These are phyloP conservation scores for Ziziphus jujuba DNA, from an alignment of 306 rosid genomes.

Conservation along the genomic window DNA sequence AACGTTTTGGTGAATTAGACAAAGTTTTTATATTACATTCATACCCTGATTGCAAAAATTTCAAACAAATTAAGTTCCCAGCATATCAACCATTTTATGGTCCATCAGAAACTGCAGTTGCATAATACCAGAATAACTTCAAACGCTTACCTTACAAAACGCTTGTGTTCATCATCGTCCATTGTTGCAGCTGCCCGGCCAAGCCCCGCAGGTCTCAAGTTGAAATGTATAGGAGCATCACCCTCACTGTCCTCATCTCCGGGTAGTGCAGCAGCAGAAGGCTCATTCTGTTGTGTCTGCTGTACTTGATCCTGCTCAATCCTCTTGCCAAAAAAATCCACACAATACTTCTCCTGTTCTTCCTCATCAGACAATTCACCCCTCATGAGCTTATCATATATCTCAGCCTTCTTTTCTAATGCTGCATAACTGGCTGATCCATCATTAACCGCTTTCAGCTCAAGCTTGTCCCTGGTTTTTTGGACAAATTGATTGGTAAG, in stretches of 20 bases:
- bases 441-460: conserved; percentile 81
- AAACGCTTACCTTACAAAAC: conserved; percentile 66
- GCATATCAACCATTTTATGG: background rate
- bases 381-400: conserved; percentile 72
- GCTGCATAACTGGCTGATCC: conserved; percentile 86
- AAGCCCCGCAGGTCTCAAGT: conserved; percentile 46
- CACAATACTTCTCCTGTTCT: conserved; percentile 88
- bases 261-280: conserved; percentile 19
- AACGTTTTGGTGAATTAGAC: background rate
- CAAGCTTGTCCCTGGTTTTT: conserved; percentile 79
- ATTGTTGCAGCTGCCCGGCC: conserved; percentile 53
- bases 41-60: background rate
- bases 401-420: conserved; percentile 73
- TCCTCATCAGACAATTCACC: conserved; percentile 93
- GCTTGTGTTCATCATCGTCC: conserved; percentile 71
- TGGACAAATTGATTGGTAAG: conserved; percentile 8
- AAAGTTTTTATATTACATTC: background rate
- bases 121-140: background rate
- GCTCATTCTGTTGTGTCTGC: conserved; percentile 26
- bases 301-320: conserved; percentile 54
- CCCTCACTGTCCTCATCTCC: conserved; percentile 47
- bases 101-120: background rate
- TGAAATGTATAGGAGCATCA: conserved; percentile 48
- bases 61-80: too few relatives aligned
- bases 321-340: conserved; percentile 78